Percentiles rank a stretch among this genome's conserved stretches.
These are phyloP conservation scores for Rhizoctonia solani DNA, from an alignment of 1,284 basidiomycete species.

Conservation along the genomic window DNA sequence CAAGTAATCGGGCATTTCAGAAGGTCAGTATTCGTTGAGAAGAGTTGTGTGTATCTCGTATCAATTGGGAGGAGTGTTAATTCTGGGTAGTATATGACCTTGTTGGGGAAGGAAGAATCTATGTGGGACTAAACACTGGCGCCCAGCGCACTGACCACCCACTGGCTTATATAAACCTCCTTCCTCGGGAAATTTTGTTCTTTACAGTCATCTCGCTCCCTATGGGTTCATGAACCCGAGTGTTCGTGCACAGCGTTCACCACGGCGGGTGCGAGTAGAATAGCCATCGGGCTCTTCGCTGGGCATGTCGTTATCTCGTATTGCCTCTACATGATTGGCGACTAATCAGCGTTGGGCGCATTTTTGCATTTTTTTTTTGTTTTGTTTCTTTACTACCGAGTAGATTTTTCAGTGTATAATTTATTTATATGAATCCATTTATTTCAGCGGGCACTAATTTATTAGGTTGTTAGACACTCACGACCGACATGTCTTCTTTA, in stretches of 20 bases:
- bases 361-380: background rate
- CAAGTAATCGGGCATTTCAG: too few species aligned
- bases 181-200: background rate
- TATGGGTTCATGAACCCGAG: background rate
- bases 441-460: too few species aligned
- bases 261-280: slow-evolving; percentile 6
- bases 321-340: slow-evolving; percentile 29
- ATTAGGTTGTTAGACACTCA: too few species aligned
- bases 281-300: slow-evolving; percentile 2
- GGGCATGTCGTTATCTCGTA: slow-evolving; percentile 33
- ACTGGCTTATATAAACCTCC: slow-evolving; percentile 1
- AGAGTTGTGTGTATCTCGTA: too few species aligned
- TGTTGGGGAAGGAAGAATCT: too few species aligned
- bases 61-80: too few species aligned
- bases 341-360: slow-evolving; percentile 35
- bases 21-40: too few species aligned
- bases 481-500: too few species aligned
- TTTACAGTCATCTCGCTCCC: slow-evolving; percentile 29
- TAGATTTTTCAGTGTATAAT: too few species aligned
- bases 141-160: slow-evolving; percentile 16
- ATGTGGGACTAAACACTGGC: background rate
- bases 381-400: too few species aligned
- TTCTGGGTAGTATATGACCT: too few species aligned
- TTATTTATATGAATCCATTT: too few species aligned
- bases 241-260: background rate